Conservation (phyloP, 805 yeast species). For the Candida sithepensis region DNA sequence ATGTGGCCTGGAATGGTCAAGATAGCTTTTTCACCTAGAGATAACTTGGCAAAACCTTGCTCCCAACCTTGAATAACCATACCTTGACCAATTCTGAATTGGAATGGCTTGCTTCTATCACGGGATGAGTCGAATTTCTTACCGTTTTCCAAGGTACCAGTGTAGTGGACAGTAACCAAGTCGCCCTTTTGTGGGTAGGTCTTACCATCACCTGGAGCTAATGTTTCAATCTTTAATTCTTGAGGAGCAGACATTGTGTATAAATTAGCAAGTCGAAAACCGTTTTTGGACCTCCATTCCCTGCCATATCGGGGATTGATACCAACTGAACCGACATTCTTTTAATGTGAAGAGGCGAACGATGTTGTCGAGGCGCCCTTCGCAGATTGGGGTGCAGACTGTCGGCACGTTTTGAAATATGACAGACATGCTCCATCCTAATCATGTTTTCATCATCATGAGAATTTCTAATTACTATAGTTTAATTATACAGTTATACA, state of each 20-base stretch:
- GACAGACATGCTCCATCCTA: too few relatives aligned
- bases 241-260: not conserved
- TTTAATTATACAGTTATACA: not conserved
- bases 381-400: not conserved
- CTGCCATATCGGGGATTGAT: too few relatives aligned
- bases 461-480: not conserved
- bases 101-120: constrained; percentile 94
- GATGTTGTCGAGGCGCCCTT: not conserved
- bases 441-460: too few relatives aligned
- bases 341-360: too few relatives aligned
- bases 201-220: constrained; percentile 66
- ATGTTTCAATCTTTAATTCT: constrained; percentile 31
- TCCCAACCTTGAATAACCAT: constrained; percentile 98
- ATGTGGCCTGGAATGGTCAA: constrained; percentile 89
- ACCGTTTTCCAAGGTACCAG: constrained; percentile 93
- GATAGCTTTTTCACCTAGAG: constrained; percentile 90
- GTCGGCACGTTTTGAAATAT: not conserved
- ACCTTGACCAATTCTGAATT: constrained; percentile 90
- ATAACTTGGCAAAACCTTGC: constrained; percentile 85
- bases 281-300: not conserved
- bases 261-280: not conserved
- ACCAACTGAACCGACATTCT: too few relatives aligned
- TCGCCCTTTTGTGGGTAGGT: constrained; percentile 87
- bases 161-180: constrained; percentile 89
- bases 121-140: constrained; percentile 94